A percentile compares a stretch with the other conserved stretches of the same genome.
Evolutionary conservation across 352 stramenopile species (phyloP).

Genomic region (Globisporangium radiosum): DNA sequence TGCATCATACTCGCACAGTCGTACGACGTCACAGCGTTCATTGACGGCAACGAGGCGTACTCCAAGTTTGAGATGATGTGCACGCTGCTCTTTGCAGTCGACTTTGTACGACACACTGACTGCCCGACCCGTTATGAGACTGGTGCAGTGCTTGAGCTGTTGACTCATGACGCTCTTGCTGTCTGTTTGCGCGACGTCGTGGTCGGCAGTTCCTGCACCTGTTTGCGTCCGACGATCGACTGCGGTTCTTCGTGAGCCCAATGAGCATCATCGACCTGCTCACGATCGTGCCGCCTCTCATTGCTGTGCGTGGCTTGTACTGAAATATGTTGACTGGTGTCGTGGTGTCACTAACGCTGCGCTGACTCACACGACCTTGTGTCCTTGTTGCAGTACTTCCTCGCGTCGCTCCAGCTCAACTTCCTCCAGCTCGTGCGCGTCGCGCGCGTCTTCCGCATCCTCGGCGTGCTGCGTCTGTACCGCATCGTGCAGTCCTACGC

Average conservation of each 20-base stretch:
- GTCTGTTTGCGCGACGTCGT: not conserved
- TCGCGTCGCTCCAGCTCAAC: conserved; percentile 27
- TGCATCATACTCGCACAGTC: conserved; percentile 14
- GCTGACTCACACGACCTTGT: not conserved
- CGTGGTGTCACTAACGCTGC: not conserved
- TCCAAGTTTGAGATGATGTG: conserved; percentile 27
- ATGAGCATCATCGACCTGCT: conserved; percentile 52
- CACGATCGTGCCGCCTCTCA: conserved; percentile 41
- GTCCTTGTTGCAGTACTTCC: conserved; percentile 21
- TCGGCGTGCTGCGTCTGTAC: conserved; percentile 51
- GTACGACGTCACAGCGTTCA: conserved; percentile 19
- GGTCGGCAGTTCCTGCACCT: conserved; percentile 24
- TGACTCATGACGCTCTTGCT: not conserved
- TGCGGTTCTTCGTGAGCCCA: conserved; percentile 38
- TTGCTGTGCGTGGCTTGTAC: conserved; percentile 22
- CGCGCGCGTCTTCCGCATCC: conserved; percentile 48
- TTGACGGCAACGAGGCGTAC: conserved; percentile 2
- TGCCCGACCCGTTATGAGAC: too few species aligned
- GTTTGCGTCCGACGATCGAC: conserved; percentile 29
- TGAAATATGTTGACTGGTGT: not conserved
- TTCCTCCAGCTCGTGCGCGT: conserved; percentile 43
- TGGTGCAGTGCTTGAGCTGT: not conserved
- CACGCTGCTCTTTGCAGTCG: conserved; percentile 36
- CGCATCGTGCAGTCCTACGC: conserved; percentile 44
- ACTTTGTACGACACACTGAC: conserved; percentile 27